Conservation (phyloP, 2,329 filamentous ascomycete species). For the Sarocladium strictum region DNA sequence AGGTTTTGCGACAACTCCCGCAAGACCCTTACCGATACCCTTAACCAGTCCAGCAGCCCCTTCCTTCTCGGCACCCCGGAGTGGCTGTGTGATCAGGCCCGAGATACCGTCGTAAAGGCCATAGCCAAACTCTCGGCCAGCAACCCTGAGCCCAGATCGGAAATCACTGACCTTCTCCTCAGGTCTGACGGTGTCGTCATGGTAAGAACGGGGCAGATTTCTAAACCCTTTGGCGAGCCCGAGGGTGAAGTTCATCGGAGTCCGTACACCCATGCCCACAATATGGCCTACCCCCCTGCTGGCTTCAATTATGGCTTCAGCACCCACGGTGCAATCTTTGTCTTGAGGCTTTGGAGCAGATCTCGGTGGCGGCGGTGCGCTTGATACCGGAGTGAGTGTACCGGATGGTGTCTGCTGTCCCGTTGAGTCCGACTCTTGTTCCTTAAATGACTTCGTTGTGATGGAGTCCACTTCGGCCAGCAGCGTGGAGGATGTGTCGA, state of each 20-base stretch:
- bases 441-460: neutral
- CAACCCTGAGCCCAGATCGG: slow-evolving; percentile 68
- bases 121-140: slow-evolving; percentile 70
- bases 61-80: slow-evolving; percentile 49
- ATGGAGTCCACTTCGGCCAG: neutral
- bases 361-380: neutral
- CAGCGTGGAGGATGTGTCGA: neutral
- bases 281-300: slow-evolving; percentile 66
- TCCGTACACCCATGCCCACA: slow-evolving; percentile 67
- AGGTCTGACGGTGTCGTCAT: slow-evolving; percentile 76
- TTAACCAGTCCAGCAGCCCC: slow-evolving; percentile 60
- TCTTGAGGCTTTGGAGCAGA: neutral
- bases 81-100: slow-evolving; percentile 73
- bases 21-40: slow-evolving; percentile 76
- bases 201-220: slow-evolving; percentile 79
- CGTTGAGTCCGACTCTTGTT: neutral
- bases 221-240: slow-evolving; percentile 81
- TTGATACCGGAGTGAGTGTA: slow-evolving; percentile 19
- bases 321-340: slow-evolving; percentile 11
- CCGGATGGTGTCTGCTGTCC: slow-evolving; percentile 11
- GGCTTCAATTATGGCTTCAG: slow-evolving; percentile 59
- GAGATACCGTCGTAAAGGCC: slow-evolving; percentile 79
- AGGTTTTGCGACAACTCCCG: slow-evolving; percentile 77
- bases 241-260: slow-evolving; percentile 79
- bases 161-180: slow-evolving; percentile 73